Evolutionary conservation across 1,284 basidiomycete species (phyloP), one percentile per base, ranked within the genome.

Genomic region (Pholiota adiposa): DNA sequence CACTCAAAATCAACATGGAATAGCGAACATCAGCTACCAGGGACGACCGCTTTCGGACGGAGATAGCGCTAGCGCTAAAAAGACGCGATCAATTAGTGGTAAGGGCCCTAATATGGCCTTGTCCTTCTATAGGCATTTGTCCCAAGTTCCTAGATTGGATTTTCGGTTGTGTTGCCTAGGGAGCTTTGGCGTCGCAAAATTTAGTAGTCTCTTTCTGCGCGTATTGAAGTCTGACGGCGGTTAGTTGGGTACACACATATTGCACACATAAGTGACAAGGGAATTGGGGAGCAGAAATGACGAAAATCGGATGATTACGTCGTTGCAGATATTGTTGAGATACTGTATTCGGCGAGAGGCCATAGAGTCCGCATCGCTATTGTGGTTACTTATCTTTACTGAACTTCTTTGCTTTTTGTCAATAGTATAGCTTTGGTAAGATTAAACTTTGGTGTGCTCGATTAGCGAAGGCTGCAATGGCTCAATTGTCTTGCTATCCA

Each of bases 401-500:
- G 34, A 52, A 6, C 27, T 52, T 21, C 31, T 19, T 51, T n/a
- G 52, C 29, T 49, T 62, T 62, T 62, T 62, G 58, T 62, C 54
- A 53, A 54, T 55, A 51, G 21, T 27, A 50, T 43, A 19, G 48
- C 33, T 40, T 21, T 18, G 21, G 46, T 51, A 53, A 52, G 19
- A 29, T 31, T 19, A 44, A 29, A 48, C 41, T 46, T 31, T 48
- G 21, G 19, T n/a, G 33, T 41, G 23, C 33, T 48, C 40, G 23
- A 36, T 54, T 51, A 49, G 48, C 41, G 61, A 60, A 56, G 27
- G 25, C 16, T 12, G 19, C 25, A 51, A 9, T n/a, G 36, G 29
- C 48, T 53, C 58, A 65, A 65, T 65, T 65, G 64, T 65, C 55
- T 62, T 61, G 33, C 52, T 25, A 19, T 53, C 59, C 44, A 18